Evolutionary conservation across 345 rosid genomes (phyloP), one percentile per base, ranked within the genome.

Genomic region (Syzygium aromaticum): DNA sequence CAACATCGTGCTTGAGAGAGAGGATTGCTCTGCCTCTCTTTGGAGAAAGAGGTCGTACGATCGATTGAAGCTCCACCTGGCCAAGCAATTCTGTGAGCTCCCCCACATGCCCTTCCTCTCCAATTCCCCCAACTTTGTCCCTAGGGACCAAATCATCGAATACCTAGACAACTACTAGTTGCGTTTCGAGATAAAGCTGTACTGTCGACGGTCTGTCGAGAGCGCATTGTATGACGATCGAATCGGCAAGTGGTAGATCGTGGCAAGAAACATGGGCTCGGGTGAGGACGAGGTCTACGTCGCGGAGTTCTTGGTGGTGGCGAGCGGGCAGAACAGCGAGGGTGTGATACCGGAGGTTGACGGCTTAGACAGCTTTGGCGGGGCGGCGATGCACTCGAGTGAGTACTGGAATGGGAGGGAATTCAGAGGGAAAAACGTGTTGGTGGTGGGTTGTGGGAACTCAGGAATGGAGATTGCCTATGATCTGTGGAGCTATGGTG

Each of bases 391-490:
- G 40, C 97, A 95, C 86, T 94, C 96, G 3, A 89, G 86, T 85
- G 67, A 87, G 56, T 93, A 92, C 53, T 84, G 87, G 30, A 92
- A 91, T 85, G 94, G 92, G 1, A 43, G 28, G 25, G 67, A 13
- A 5, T 92, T 87, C 56, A 7, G 51, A 28, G 91, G 88, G 19
- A 91, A 91, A 89, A 51, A 90, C n/a, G 95, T 93, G 73, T 49
- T 95, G 77, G 98, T 95, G 5, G 94, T 94, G 15, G 95, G 98
- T 21, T 85, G 93, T 87, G 96, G 98, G 3, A 94, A 93, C 61
- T 95, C 95, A 7, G 96, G 96, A 13, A 92, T 94, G 94, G 98
- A 93, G 87, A 95, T 94, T 33, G 93, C 94, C 12, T 92, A 90
- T 57, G 96, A 93, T 86, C 40, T 94, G 15, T 88, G 91, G 10